Evolutionary conservation across 768 basidiomycete genomes (phyloP).

Genomic region (Cystobasidium onofrii): DNA sequence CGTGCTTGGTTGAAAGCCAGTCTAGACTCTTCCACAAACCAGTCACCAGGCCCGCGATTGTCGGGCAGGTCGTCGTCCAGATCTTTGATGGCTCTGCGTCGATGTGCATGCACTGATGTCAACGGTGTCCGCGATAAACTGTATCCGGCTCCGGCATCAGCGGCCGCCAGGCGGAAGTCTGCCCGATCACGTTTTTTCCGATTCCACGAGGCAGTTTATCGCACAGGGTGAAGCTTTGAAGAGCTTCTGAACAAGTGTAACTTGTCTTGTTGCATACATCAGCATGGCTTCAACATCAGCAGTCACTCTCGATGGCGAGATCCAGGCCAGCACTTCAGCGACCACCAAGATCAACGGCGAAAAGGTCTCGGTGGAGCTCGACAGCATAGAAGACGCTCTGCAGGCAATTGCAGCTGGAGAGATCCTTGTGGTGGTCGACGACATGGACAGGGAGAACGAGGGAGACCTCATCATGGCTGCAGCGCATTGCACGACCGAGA

Average conservation of each 20-base stretch:
- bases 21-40: not conserved
- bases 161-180: not conserved
- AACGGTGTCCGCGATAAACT: not conserved
- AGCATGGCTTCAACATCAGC: constrained; percentile 1
- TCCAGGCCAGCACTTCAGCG: not conserved
- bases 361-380: constrained; percentile 52
- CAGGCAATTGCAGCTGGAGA: constrained; percentile 68
- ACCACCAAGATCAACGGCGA: constrained; percentile 21
- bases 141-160: not conserved
- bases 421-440: constrained; percentile 95
- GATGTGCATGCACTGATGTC: not conserved
- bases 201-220: too few species aligned
- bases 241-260: too few species aligned
- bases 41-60: not conserved
- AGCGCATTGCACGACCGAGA: constrained; percentile 73
- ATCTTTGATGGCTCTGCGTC: not conserved
- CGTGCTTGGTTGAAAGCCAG: not conserved
- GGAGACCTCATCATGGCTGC: constrained; percentile 91
- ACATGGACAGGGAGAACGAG: constrained; percentile 91
- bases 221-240: too few species aligned
- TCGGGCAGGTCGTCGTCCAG: not conserved
- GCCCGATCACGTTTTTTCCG: not conserved
- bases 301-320: not conserved
- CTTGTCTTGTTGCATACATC: not conserved
- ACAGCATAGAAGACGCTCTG: constrained; percentile 70